phyloP scores from a whole-genome alignment of 495 filamentous ascomycete species.

The Penicillium diatomitis region DNA sequence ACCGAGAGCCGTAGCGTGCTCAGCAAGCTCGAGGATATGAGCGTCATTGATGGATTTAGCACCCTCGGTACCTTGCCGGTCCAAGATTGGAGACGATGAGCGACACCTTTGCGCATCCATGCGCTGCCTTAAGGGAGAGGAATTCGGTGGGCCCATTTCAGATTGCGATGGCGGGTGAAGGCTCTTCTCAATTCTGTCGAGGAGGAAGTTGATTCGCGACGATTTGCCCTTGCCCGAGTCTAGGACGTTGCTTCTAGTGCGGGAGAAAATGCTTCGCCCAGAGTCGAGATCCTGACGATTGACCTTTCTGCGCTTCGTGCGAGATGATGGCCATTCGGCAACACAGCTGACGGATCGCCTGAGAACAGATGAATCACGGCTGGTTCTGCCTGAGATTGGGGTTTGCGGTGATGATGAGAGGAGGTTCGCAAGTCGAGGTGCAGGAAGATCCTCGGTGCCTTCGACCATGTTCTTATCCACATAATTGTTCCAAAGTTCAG shows the following conservation, averaged over 20 bases:
- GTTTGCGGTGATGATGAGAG: constrained; percentile 67
- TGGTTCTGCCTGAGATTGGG: constrained; percentile 31
- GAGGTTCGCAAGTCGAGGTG: constrained; percentile 51
- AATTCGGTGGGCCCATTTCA: constrained; percentile 36
- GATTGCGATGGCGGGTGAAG: constrained; percentile 32
- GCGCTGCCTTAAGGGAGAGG: constrained; percentile 44
- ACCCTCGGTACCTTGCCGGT: constrained; percentile 8
- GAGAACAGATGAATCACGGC: constrained; percentile 43
- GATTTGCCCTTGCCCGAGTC: constrained; percentile 41
- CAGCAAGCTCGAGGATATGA: neutral
- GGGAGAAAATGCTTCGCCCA: constrained; percentile 36
- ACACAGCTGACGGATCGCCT: constrained; percentile 69
- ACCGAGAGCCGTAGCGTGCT: constrained; percentile 4
- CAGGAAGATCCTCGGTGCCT: constrained; percentile 25
- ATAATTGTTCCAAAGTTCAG: constrained; percentile 83
- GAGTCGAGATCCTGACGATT: constrained; percentile 20
- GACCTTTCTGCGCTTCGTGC: constrained; percentile 44
- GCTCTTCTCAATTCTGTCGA: constrained; percentile 60
- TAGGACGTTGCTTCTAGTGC: constrained; percentile 43
- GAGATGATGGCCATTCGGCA: constrained; percentile 46
- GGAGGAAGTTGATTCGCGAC: constrained; percentile 50
- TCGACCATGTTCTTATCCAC: constrained; percentile 39
- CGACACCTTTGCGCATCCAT: constrained; percentile 26
- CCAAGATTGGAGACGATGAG: constrained; percentile 40
- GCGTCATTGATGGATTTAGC: constrained; percentile 3